A percentile compares a stretch with the other conserved stretches of the same genome.
Conservation (phyloP, 495 filamentous ascomycete genomes). For the Glarea lozoyensis region DNA sequence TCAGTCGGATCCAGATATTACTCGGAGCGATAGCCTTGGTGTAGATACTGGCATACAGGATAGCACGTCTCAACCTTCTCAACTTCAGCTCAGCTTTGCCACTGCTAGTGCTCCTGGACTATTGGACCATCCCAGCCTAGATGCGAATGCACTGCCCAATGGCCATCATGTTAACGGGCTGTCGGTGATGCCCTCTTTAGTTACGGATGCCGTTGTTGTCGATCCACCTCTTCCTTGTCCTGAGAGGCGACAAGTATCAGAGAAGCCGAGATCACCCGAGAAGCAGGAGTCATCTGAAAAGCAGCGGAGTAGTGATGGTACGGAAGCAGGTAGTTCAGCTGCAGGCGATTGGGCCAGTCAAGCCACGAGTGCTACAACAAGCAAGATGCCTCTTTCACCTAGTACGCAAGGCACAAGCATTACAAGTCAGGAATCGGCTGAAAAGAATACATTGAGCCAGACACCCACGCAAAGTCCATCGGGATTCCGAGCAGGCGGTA, state of each 20-base stretch:
- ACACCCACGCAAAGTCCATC: conserved; percentile 7
- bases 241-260: conserved; percentile 13
- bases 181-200: conserved; percentile 4
- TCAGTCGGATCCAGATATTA: conserved; percentile 8
- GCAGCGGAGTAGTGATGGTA: conserved; percentile 42
- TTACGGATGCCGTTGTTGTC: conserved; percentile 14
- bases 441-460: conserved; percentile 2
- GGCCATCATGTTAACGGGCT: conserved; percentile 10
- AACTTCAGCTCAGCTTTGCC: conserved; percentile 12
- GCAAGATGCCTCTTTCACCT: conserved; percentile 48
- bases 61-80: too few species aligned
- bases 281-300: conserved; percentile 24
- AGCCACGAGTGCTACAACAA: conserved; percentile 45
- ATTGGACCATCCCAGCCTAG: conserved; percentile 8
- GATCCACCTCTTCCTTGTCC: background rate
- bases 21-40: background rate
- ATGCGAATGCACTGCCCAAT: background rate
- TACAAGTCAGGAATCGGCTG: conserved; percentile 36
- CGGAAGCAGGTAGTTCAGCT: conserved; percentile 37
- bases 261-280: conserved; percentile 17
- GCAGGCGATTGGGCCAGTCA: conserved; percentile 43
- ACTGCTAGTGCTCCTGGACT: conserved; percentile 11
- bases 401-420: conserved; percentile 51
- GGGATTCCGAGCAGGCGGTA: background rate
- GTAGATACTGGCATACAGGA: background rate